Base-by-base conservation (phyloP, 2,329 filamentous ascomycete species). In the Purpureocillium lavendulum region DNA sequence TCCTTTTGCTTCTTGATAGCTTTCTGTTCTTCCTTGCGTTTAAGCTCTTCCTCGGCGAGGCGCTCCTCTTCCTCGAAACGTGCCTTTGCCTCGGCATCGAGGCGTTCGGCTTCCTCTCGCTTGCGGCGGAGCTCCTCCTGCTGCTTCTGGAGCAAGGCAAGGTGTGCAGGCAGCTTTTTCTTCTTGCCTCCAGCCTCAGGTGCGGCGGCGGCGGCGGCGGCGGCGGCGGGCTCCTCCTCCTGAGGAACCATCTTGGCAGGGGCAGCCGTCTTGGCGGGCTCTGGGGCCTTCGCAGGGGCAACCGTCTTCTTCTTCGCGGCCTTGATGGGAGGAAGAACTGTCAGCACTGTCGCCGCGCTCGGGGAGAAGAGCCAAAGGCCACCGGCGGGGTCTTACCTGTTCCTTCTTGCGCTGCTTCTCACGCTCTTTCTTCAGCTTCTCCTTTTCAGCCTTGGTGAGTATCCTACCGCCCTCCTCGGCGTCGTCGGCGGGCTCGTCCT, bases 341-440 rank as follows among this genome's bases (percentile, higher is more conserved):
- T 54, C 30, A 52, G 41, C 38, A 43, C 14, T 14, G 18, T 13
- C 4, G 10, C 14, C 2, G 11, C 26, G 4, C 14, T 7, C 3
- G 13, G 15, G 33, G 28, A n/a, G 32, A 21, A 14, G 33, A 30
- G 18, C 15, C n/a, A 16, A 13, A 39, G 16, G 21, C 13, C 14
- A 16, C n/a, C n/a, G n/a, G n/a, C n/a, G 16, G 16, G 18, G 8
- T 40, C 54, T 34, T 51, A 92, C 87, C 77, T 97, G 84, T 65
- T 98, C 92, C 79, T 89, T 98, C 71, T 98, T 98, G 50, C 89
- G 77, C 68, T 92, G 86, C 79, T 98, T 98, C 71, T 98, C 92
- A 45, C 87, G 81, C 70, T 98, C 92, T 69, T 96, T 98, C 75
- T 90, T 97, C 56, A 90, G 74, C 66, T 87, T 94, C 63, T 98